Evolutionary conservation across 257 asterid species (phyloP).

Genomic region (Fraxinus anomala): DNA sequence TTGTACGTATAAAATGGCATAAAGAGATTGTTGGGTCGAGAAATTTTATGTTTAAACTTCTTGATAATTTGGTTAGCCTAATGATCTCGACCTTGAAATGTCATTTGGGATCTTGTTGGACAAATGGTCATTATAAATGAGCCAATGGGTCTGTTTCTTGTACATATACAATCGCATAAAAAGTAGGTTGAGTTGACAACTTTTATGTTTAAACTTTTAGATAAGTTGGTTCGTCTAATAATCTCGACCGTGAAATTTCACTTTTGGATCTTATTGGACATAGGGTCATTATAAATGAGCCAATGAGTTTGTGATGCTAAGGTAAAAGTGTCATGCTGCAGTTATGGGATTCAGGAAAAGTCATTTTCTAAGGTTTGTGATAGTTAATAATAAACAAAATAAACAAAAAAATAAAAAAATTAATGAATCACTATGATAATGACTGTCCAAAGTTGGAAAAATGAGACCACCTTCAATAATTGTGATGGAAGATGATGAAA

Average conservation of each 20-base stretch:
- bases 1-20: background rate
- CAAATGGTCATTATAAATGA: constrained; percentile 8
- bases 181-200: background rate
- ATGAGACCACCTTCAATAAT: background rate
- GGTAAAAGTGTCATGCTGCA: background rate
- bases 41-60: background rate
- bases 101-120: background rate
- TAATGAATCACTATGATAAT: constrained; percentile 24
- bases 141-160: constrained; percentile 25
- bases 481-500: constrained; percentile 26
- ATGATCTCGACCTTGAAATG: background rate
- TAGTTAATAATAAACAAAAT: background rate
- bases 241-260: background rate
- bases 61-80: background rate
- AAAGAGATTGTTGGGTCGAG: background rate
- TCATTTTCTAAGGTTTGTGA: constrained; percentile 20
- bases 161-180: background rate
- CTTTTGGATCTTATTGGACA: background rate
- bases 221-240: background rate
- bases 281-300: constrained; percentile 15
- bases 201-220: background rate
- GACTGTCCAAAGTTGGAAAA: constrained; percentile 29
- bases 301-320: constrained; percentile 18
- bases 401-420: too few relatives aligned
- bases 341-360: constrained; percentile 35